Evolutionary conservation across 306 rosid species (phyloP).

Genomic region (Casuarina glauca): DNA sequence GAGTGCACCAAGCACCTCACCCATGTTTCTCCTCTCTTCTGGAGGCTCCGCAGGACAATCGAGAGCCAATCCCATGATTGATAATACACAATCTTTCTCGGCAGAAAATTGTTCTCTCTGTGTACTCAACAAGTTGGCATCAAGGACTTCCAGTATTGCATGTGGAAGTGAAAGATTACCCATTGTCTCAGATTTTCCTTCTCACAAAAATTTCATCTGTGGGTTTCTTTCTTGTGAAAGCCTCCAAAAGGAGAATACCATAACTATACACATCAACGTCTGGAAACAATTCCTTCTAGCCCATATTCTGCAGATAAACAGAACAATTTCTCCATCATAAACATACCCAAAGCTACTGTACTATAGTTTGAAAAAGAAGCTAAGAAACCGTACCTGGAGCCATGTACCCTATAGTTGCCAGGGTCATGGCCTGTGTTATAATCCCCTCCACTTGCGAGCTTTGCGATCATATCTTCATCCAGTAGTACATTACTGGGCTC

Average conservation of each 20-base stretch:
- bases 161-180: conserved; percentile 6
- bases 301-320: conserved; percentile 3
- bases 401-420: neutral
- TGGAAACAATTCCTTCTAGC: conserved; percentile 3
- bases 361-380: too few species aligned
- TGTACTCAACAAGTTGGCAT: neutral
- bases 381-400: neutral
- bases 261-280: conserved; percentile 1
- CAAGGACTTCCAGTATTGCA: conserved; percentile 6
- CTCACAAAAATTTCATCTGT: conserved; percentile 8
- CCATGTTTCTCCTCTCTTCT: neutral
- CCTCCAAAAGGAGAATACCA: conserved; percentile 23
- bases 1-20: neutral
- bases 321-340: too few species aligned
- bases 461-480: neutral
- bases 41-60: neutral
- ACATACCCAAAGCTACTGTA: too few species aligned
- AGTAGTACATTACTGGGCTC: neutral
- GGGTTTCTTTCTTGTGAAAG: conserved; percentile 23
- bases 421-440: neutral
- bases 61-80: conserved; percentile 3
- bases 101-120: too few species aligned
- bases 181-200: conserved; percentile 12
- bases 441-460: neutral
- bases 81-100: neutral